A percentile compares a stretch with the other conserved stretches of the same genome.
These are phyloP conservation scores for Apiospora kogelbergensis DNA, from an alignment of 2,329 filamentous ascomycete species.

Conservation along the genomic window DNA sequence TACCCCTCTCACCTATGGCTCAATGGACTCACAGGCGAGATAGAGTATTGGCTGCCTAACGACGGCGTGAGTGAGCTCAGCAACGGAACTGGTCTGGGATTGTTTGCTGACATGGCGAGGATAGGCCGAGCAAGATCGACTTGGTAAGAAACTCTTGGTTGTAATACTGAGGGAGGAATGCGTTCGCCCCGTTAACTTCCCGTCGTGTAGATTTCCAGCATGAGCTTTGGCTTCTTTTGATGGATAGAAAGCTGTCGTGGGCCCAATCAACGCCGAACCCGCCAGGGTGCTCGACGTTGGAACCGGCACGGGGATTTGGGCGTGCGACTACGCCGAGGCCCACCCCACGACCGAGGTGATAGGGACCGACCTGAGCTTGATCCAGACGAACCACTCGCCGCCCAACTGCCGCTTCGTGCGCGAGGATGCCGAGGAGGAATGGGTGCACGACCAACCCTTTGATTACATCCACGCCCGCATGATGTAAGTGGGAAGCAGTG, in stretches of 20 bases:
- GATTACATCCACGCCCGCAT: constrained; percentile 11
- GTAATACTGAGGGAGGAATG: too few species aligned
- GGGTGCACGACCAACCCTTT: constrained; percentile 11
- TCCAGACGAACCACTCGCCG: constrained; percentile 20
- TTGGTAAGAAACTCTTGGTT: constrained; percentile 3
- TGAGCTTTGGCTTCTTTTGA: constrained; percentile 12
- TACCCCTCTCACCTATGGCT: background rate
- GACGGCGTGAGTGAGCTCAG: background rate
- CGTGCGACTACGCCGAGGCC: constrained; percentile 21
- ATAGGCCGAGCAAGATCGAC: constrained; percentile 11
- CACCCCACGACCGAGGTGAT: constrained; percentile 19
- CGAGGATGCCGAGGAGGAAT: constrained; percentile 13
- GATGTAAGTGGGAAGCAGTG: constrained; percentile 2
- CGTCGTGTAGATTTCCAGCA: constrained; percentile 1
- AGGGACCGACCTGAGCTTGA: constrained; percentile 28
- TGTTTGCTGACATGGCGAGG: background rate
- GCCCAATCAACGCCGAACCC: constrained; percentile 10
- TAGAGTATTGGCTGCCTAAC: background rate
- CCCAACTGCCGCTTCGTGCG: background rate
- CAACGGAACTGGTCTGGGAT: background rate
- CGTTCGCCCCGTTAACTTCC: background rate
- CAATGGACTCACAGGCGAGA: background rate
- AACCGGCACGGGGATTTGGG: constrained; percentile 19
- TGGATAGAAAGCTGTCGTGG: constrained; percentile 10
- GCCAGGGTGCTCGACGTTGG: constrained; percentile 12